Conservation (phyloP, 192 early-diverging fungal genomes). For the Entomortierella lignicola region DNA sequence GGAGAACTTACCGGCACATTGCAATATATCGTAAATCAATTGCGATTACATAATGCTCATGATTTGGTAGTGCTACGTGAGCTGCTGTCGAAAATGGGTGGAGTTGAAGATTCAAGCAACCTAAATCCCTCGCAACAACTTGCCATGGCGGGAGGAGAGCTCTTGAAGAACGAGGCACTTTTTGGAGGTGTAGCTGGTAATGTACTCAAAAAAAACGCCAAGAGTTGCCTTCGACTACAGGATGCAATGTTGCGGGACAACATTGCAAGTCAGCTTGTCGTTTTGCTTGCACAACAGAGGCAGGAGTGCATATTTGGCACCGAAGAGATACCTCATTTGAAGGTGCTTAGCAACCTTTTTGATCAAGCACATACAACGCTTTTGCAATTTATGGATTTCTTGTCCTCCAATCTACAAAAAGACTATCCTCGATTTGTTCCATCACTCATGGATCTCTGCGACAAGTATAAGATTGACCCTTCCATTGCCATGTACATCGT, state of each 20-base stretch:
- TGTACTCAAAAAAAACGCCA: conserved; percentile 60
- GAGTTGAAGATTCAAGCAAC: conserved; percentile 67
- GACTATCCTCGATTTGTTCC: conserved; percentile 63
- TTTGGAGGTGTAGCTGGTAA: conserved; percentile 56
- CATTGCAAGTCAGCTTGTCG: conserved; percentile 63
- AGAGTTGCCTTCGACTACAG: conserved; percentile 62
- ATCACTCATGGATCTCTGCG: conserved; percentile 56
- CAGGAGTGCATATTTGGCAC: conserved; percentile 62
- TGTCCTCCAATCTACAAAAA: conserved; percentile 61
- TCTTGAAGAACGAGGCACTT: conserved; percentile 67
- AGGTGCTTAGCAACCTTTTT: conserved; percentile 66
- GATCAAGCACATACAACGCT: conserved; percentile 73
- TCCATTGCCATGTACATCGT: conserved; percentile 73
- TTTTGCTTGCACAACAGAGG: conserved; percentile 72
- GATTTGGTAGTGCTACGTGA: conserved; percentile 79
- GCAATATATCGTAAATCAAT: conserved; percentile 72
- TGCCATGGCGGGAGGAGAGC: conserved; percentile 71
- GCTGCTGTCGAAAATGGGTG: conserved; percentile 76
- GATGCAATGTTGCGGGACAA: conserved; percentile 67
- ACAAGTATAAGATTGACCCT: conserved; percentile 70
- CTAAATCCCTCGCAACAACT: conserved; percentile 70
- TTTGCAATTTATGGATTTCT: conserved; percentile 74
- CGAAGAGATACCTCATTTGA: conserved; percentile 57
- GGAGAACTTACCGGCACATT: conserved; percentile 76
- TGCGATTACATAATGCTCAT: conserved; percentile 63